These are phyloP conservation scores for Neurospora cerealis DNA, from an alignment of 495 filamentous ascomycete genomes.

Conservation along the genomic window DNA sequence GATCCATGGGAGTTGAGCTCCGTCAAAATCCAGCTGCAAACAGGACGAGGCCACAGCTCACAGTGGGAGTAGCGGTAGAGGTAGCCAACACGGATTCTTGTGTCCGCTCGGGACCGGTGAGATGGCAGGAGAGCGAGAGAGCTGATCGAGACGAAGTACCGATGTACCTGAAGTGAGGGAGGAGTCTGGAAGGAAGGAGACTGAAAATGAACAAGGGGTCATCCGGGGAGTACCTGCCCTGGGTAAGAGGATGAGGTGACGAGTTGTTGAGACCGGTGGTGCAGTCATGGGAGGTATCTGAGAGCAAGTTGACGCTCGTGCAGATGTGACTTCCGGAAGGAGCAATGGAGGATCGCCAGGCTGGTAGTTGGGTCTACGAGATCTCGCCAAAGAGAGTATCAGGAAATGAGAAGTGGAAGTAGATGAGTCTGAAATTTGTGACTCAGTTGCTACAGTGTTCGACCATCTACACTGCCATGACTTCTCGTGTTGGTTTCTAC, in stretches of 20 bases:
- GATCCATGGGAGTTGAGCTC: neutral
- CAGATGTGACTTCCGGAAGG: neutral
- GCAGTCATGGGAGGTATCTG: neutral
- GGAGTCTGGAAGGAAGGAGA: neutral
- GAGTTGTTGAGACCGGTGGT: neutral
- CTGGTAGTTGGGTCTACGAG: neutral
- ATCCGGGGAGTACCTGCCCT: neutral
- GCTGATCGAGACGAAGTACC: neutral
- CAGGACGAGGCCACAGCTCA: neutral
- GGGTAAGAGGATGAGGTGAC: neutral
- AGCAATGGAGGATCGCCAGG: neutral
- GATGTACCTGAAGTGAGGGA: neutral
- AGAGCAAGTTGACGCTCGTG: neutral
- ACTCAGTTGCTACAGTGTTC: neutral
- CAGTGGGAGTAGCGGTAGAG: neutral
- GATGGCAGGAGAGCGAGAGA: neutral
- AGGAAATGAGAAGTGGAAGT: neutral
- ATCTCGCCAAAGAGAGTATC: neutral
- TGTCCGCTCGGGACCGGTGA: neutral
- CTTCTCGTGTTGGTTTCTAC: neutral
- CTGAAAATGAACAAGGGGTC: neutral
- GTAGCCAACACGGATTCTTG: neutral
- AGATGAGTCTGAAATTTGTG: neutral
- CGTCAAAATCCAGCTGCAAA: neutral
- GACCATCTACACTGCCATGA: neutral